A percentile compares a stretch with the other conserved stretches of the same genome.
Conservation (phyloP, 73 alveolate genomes). For the Paramecium octaurelia region DNA sequence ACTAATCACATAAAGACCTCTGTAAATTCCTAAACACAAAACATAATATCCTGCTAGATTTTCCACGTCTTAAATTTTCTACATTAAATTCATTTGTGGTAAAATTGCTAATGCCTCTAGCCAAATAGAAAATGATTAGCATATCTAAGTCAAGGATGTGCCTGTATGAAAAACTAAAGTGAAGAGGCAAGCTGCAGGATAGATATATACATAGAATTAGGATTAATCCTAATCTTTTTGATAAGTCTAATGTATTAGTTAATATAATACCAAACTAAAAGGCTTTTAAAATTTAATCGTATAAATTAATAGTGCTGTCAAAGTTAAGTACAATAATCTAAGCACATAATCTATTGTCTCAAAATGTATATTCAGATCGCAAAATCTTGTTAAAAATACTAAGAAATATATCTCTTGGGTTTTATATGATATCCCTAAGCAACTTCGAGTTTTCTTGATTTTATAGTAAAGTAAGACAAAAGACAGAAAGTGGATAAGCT, state of each 20-base stretch:
- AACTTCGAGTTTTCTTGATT: not conserved
- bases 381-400: not conserved
- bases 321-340: not conserved
- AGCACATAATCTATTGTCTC: not conserved
- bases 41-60: constrained; percentile 10
- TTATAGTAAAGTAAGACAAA: not conserved
- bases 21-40: not conserved
- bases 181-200: not conserved
- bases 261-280: not conserved
- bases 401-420: not conserved
- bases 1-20: not conserved
- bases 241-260: not conserved
- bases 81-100: not conserved
- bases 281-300: not conserved
- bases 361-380: not conserved
- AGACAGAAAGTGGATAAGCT: not conserved
- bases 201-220: not conserved
- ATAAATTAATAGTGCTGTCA: not conserved
- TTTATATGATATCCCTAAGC: not conserved
- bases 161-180: not conserved
- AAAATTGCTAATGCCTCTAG: not conserved
- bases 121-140: not conserved
- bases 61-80: not conserved
- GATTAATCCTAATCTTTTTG: not conserved
- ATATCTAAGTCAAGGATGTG: not conserved